phyloP scores from a whole-genome alignment of 2,329 filamentous ascomycete species.

The Hymenoscyphus linearis region DNA sequence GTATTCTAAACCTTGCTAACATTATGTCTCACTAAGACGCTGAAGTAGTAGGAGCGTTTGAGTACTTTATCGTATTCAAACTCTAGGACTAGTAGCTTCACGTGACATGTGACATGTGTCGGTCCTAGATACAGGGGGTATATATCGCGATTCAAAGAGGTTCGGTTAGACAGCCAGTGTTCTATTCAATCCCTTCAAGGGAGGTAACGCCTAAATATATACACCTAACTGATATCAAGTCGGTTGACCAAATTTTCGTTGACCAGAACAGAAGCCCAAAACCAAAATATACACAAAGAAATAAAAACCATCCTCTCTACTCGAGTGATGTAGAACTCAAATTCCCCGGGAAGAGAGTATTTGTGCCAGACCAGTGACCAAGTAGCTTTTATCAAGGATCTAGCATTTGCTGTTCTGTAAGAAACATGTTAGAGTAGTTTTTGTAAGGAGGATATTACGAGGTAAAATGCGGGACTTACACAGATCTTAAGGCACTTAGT shows the following conservation, averaged over 20 bases:
- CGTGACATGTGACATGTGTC: too few species aligned
- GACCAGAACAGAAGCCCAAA: neutral
- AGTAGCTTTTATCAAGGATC: neutral
- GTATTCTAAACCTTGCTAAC: too few species aligned
- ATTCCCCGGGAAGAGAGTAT: neutral
- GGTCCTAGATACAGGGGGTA: too few species aligned
- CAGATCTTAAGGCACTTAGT: conserved; percentile 10
- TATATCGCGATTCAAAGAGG: too few species aligned
- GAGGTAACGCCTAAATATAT: too few species aligned
- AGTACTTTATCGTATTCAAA: too few species aligned
- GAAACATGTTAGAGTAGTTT: neutral
- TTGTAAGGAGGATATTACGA: neutral
- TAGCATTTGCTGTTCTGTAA: neutral
- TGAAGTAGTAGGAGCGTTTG: too few species aligned
- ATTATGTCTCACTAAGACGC: too few species aligned
- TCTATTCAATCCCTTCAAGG: too few species aligned
- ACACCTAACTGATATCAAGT: neutral
- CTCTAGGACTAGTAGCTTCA: too few species aligned
- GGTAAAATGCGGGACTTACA: neutral
- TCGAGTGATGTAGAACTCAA: neutral
- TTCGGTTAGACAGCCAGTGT: neutral
- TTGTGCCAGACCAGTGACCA: neutral
- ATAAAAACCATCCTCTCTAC: neutral
- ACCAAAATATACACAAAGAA: neutral
- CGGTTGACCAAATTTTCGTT: neutral